Conservation (phyloP, 75 land plant species). For the Gnetum montanum region DNA sequence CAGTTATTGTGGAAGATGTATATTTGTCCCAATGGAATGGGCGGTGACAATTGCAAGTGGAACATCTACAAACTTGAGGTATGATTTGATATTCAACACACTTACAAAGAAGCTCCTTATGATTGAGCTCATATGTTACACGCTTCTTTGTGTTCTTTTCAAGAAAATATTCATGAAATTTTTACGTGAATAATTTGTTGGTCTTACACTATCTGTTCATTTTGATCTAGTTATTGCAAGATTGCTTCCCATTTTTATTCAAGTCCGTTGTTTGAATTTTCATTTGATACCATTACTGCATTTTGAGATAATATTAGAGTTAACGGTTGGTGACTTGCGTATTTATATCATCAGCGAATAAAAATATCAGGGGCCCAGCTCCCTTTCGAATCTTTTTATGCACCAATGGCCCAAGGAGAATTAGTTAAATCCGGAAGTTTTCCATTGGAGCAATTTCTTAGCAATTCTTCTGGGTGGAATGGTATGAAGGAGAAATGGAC, state of each 20-base stretch:
- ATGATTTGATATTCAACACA: neutral
- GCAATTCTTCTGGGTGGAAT: conserved; percentile 25
- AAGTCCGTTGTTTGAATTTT: neutral
- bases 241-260: neutral
- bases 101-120: neutral
- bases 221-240: neutral
- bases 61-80: conserved; percentile 49
- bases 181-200: neutral
- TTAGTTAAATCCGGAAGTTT: conserved; percentile 12
- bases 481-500: conserved; percentile 30
- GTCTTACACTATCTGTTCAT: neutral
- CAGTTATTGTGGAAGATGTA: conserved; percentile 34
- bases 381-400: conserved; percentile 65
- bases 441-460: conserved; percentile 31
- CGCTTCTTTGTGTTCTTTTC: neutral
- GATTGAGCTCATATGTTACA: neutral
- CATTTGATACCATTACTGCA: neutral
- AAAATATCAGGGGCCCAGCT: conserved; percentile 16
- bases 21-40: conserved; percentile 36
- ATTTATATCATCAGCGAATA: conserved; percentile 73
- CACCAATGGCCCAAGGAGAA: conserved; percentile 18
- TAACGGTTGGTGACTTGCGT: too few relatives aligned
- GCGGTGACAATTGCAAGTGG: conserved; percentile 42
- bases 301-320: neutral
- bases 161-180: too few relatives aligned